Percentiles rank a stretch among this genome's conserved stretches.
phyloP scores from a whole-genome alignment of 805 yeast species.

The Nakazawaea peltata region DNA sequence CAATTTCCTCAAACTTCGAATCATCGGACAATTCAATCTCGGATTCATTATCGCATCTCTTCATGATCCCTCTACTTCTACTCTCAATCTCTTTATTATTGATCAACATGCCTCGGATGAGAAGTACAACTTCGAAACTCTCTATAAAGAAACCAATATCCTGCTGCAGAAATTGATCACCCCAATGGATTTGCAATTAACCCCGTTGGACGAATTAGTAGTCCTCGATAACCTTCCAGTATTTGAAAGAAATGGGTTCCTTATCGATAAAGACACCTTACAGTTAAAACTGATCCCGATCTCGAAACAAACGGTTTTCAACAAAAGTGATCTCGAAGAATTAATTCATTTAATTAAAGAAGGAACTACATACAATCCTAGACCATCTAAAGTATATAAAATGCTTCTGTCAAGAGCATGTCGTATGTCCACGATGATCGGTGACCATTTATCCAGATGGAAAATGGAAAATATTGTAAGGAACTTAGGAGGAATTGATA shows the following conservation, averaged over 20 bases:
- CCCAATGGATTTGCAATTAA: slow-evolving; percentile 52
- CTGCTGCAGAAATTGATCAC: slow-evolving; percentile 64
- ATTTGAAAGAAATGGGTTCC: slow-evolving; percentile 70
- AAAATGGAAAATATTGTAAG: slow-evolving; percentile 66
- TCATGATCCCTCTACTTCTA: slow-evolving; percentile 21
- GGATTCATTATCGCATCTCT: slow-evolving; percentile 82
- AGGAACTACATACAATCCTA: slow-evolving; percentile 30
- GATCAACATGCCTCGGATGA: slow-evolving; percentile 99
- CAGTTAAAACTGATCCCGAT: slow-evolving; percentile 59
- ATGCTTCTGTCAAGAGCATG: slow-evolving; percentile 97
- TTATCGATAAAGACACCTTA: slow-evolving; percentile 44
- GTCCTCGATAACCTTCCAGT: slow-evolving; percentile 51
- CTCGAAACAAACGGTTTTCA: slow-evolving; percentile 64
- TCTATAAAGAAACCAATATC: slow-evolving; percentile 48
- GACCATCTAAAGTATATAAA: slow-evolving; percentile 71
- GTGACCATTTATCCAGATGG: slow-evolving; percentile 48
- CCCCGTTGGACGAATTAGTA: slow-evolving; percentile 69
- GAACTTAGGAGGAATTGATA: slow-evolving; percentile 63
- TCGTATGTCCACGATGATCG: slow-evolving; percentile 90
- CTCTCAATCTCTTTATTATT: slow-evolving; percentile 65
- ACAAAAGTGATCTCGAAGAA: slow-evolving; percentile 65
- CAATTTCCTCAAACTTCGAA: slow-evolving; percentile 68
- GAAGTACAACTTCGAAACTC: slow-evolving; percentile 77
- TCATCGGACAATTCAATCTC: slow-evolving; percentile 92
- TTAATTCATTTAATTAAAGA: slow-evolving; percentile 60